Evolutionary conservation across 306 rosid species (phyloP), one percentile per base, ranked within the genome.

Genomic region (Carpinus viminea): DNA sequence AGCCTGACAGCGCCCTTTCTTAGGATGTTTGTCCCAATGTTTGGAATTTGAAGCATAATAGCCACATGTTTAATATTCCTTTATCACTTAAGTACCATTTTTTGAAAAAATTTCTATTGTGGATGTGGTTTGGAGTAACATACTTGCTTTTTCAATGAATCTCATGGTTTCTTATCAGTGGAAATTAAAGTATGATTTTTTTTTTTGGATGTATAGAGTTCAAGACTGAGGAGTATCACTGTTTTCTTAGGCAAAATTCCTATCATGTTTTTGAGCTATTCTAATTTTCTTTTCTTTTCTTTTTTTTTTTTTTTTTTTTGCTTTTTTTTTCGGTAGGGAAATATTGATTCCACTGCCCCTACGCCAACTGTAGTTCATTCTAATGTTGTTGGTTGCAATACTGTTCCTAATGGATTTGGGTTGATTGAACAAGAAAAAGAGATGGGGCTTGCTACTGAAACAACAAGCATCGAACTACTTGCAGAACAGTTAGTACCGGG

Each of bases 331-430:
- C 51, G 76, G 78, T 68, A 94, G 98, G 97, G 73, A 73, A 88
- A 87, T 79, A 84, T 87, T 74, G 93, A 93, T 75, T 79, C 86
- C 45, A 74, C 83, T 82, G 73, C 79, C 60, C 75, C 24, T 74
- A 80, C 52, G 3, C 82, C 91, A 59, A 77, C 80, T 51, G 86
- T 83, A 56, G 77, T 76, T 79, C 82, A 87, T 78, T 83, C 90
- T 81, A 82, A 83, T 82, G 59, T 84, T 52, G 82, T 88, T 78
- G 85, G 83, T 71, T 83, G 76, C 78, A 81, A 81, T 84, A 72
- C 85, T n/a, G 79, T 75, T 72, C 83, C 78, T 74, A 87, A 88
- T 81, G 90, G 91, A 74, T 85, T 76, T 86, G 90, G 85, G 61
- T 82, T 68, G 64, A 61, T 77, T 72, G 85, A 79, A 77, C 71